phyloP scores from a whole-genome alignment of 495 filamentous ascomycete genomes.

The Rhypophila decipiens region DNA sequence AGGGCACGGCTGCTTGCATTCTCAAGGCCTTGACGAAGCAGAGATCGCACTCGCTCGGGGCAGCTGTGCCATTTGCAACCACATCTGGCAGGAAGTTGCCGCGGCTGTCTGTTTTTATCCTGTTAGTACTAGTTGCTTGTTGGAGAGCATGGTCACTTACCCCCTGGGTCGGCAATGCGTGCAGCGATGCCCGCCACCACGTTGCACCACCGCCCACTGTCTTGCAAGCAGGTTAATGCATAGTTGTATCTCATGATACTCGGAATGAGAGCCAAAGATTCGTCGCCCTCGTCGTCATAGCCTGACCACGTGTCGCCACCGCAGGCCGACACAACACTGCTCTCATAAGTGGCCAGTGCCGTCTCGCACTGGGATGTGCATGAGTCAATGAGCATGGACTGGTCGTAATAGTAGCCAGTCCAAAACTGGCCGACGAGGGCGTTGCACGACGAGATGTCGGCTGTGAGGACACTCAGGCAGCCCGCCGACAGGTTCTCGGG shows the following conservation, averaged over 20 bases:
- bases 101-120: too few relatives aligned
- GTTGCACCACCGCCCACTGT: background rate
- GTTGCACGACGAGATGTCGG: too few relatives aligned
- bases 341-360: background rate
- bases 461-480: too few relatives aligned
- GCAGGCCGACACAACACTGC: background rate
- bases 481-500: too few relatives aligned
- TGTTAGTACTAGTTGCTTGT: too few relatives aligned
- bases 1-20: too few relatives aligned
- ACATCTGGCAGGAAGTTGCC: too few relatives aligned
- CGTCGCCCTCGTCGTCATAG: background rate
- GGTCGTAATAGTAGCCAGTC: background rate
- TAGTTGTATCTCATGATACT: background rate
- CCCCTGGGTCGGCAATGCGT: background rate
- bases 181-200: background rate
- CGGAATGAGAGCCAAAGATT: background rate
- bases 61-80: too few relatives aligned
- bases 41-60: too few relatives aligned
- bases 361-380: background rate
- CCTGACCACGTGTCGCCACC: background rate
- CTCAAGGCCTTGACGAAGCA: too few relatives aligned
- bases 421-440: too few relatives aligned
- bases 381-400: background rate
- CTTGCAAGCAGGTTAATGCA: background rate
- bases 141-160: too few relatives aligned